Evolutionary conservation across 768 basidiomycete genomes (phyloP), one percentile per base, ranked within the genome.

Genomic region (Xerocomus potaroensis): DNA sequence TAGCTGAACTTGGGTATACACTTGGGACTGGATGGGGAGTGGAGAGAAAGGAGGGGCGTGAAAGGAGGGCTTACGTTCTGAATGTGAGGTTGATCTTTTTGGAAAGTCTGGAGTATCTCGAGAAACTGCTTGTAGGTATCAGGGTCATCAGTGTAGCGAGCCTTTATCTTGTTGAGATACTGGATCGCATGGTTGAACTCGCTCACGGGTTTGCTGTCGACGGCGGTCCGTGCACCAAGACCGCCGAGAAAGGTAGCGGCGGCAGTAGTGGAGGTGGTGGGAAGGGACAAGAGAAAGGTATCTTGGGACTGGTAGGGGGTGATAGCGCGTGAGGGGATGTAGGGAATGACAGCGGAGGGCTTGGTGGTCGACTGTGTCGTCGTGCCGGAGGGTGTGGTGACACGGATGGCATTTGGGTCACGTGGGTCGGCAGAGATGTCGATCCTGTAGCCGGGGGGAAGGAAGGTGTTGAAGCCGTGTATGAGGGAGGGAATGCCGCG

Each of bases 101-200:
- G 87, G 69, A 91, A 90, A 35, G 84, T 80, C 68, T 92, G 90
- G 51, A 92, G 69, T 38, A 92, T 88, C 69, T 92, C 90, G 56
- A 92, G 69, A 60, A 92, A 92, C 59, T 87, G 83, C 66, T 91
- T 91, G 69, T 92, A 92, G 26, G 87, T 93, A 58, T 92, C 91
- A n/a, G 87, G 82, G 49, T 96, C 92, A 54, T 87, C 82, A 10
- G 80, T 69, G 66, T 86, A 98, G 18, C 93, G 83, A 15, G 83
- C 83, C 70, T 98, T 98, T 74, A 99, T 98, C 74, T 94, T 95
- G 78, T 96, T 97, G 58, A 99, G 83, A 65, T 94, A 99, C 58
- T 91, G 83, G 53, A 98, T 98, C 12, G 96, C 96, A 59, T 95
- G 86, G 65, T 87, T 85, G 71, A 92, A 96, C 61, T 97, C 85